Evolutionary conservation across 257 asterid genomes (phyloP).

Genomic region (Eucommia ulmoides): DNA sequence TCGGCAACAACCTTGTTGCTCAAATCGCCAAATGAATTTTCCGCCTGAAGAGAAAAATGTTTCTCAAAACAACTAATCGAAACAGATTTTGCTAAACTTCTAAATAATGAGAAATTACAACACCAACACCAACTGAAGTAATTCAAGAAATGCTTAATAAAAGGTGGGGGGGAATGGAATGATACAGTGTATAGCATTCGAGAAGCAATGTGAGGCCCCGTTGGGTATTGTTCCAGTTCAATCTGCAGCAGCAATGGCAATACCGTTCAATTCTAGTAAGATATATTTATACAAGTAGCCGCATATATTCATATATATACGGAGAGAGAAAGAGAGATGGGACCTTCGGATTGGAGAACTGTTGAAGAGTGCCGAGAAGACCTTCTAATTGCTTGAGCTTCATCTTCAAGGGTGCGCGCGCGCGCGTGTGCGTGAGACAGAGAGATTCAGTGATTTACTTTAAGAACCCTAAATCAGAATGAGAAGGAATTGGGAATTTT

Average conservation of each 20-base stretch:
- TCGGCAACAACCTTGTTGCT: constrained; percentile 79
- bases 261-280: not conserved
- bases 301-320: not conserved
- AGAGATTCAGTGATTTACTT: too few species aligned
- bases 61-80: not conserved
- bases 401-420: too few species aligned
- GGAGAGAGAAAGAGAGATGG: not conserved
- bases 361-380: constrained; percentile 38
- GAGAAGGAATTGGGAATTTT: too few species aligned
- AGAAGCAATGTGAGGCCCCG: constrained; percentile 96
- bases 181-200: constrained; percentile 79
- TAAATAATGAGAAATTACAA: not conserved
- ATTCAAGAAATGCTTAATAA: constrained; percentile 2
- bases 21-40: constrained; percentile 81
- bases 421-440: too few species aligned
- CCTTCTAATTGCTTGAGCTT: not conserved
- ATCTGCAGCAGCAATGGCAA: constrained; percentile 32
- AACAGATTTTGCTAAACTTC: not conserved
- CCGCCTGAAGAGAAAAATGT: constrained; percentile 37
- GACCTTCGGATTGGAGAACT: constrained; percentile 75
- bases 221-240: constrained; percentile 91
- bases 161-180: constrained; percentile 4
- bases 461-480: too few species aligned
- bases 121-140: constrained; percentile 8
- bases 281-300: not conserved